Evolutionary conservation across 331 rosid genomes (phyloP).

Genomic region (Stylosanthes scabra): DNA sequence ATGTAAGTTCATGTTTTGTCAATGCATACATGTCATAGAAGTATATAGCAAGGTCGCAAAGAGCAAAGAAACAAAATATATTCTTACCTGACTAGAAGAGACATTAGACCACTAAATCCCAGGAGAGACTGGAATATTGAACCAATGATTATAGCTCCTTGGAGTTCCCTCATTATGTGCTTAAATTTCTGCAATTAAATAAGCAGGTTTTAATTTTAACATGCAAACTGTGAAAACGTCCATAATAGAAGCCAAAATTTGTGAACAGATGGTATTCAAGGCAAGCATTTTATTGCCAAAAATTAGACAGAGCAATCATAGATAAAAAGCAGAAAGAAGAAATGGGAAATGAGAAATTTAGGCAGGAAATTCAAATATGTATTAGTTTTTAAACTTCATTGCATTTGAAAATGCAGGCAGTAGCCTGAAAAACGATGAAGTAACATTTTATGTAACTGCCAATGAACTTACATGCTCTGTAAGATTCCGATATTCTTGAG

Average conservation of each 20-base stretch:
- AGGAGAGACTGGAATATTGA: conserved; percentile 85
- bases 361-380: not conserved
- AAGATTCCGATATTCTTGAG: conserved; percentile 87
- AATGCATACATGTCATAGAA: not conserved
- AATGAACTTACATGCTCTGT: conserved; percentile 84
- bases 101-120: conserved; percentile 92
- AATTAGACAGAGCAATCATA: conserved; percentile 7
- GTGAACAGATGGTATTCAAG: not conserved
- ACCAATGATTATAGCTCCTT: conserved; percentile 95
- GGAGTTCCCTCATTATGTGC: conserved; percentile 97
- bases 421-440: conserved; percentile 24
- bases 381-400: conserved; percentile 2
- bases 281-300: conserved; percentile 13
- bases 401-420: conserved; percentile 31
- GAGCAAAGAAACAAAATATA: conserved; percentile 9
- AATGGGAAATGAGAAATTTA: conserved; percentile 8
- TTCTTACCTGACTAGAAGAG: conserved; percentile 56
- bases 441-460: conserved; percentile 7
- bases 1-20: conserved; percentile 17
- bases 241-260: conserved; percentile 23
- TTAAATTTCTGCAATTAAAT: conserved; percentile 72
- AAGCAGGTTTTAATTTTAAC: conserved; percentile 17
- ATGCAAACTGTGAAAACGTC: conserved; percentile 31
- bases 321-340: conserved; percentile 26
- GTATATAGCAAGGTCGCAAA: conserved; percentile 1